Evolutionary conservation across 306 rosid species (phyloP), one percentile per base, ranked within the genome.

Genomic region (Benincasa hispida): DNA sequence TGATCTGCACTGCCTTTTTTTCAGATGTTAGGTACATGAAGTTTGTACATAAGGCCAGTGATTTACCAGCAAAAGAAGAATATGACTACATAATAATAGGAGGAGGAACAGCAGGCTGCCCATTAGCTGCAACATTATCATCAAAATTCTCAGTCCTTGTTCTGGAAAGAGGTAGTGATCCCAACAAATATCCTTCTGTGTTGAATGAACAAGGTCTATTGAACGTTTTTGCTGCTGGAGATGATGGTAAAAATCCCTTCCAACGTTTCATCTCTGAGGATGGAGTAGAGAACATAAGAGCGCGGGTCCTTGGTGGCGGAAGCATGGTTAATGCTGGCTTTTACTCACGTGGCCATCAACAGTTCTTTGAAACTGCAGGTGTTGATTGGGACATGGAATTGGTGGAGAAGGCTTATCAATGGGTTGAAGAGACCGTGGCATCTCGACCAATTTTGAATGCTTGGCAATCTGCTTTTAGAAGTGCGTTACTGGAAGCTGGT

Each of bases 31-130:
- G 68, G 22, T 80, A 83, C 77, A 53, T 74, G 81, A 72, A 74
- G 4, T 75, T 19, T 8, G 86, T 80, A 2, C 24, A 5, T 0
- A n/a, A 77, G 8, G 84, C 82, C 5, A 77, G 30, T 13, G 73
- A 77, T 8, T 70, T 66, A 2, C 73, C 82, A 0, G 13, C 0
- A 15, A 47, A 35, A 41, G 79, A 63, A 32, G 78, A 56, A 19
- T 78, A 84, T n/a, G 82, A 84, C 72, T 84, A 81, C 75, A 81
- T 84, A 13, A 76, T 84, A 1, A 9, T 84, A 12, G 87, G 87
- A 4, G 87, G 87, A 11, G 87, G 87, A 10, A 80, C 84, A 2
- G 75, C 84, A 8, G 87, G 87, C 15, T 84, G 80, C 22, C 82
- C 87, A 10, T 47, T 81, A 61, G 87, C 87, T 2, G 63, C 87